phyloP scores from a whole-genome alignment of 1,284 basidiomycete genomes.

The Ceratobasidium papillatum region DNA sequence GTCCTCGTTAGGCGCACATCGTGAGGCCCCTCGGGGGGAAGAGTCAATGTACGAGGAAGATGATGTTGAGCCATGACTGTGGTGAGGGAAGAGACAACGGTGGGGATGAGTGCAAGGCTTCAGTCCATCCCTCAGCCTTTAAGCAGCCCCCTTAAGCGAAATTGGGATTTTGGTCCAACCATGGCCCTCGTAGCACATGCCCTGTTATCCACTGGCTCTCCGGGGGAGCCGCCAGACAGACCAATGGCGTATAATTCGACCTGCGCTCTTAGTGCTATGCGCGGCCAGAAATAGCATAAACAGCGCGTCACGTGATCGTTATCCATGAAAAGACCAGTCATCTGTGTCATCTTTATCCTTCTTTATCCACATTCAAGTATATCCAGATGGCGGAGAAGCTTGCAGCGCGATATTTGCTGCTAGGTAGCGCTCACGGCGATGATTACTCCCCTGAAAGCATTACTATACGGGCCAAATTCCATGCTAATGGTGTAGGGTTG shows the following conservation, averaged over 20 bases:
- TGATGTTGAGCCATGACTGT: neutral
- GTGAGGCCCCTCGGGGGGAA: conserved; percentile 11
- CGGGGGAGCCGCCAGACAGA: neutral
- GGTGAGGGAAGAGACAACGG: neutral
- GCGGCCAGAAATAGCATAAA: conserved; percentile 34
- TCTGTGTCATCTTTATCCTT: neutral
- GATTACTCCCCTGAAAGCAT: neutral
- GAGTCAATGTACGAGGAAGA: conserved; percentile 23
- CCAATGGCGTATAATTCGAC: conserved; percentile 22
- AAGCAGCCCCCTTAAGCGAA: neutral
- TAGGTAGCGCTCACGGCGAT: neutral
- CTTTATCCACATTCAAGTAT: neutral
- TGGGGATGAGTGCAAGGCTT: neutral
- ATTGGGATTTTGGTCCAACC: neutral
- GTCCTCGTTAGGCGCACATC: conserved; percentile 1
- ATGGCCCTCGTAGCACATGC: neutral
- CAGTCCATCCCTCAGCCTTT: neutral
- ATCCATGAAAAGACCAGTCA: neutral
- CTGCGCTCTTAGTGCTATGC: conserved; percentile 34
- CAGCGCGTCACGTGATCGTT: conserved; percentile 30
- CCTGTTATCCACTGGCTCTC: neutral
- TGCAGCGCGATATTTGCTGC: neutral
- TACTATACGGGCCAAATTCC: neutral
- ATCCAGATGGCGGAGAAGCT: neutral
- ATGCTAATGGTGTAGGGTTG: neutral